Base-by-base conservation (phyloP, 2,329 filamentous ascomycete species). In the Camillea tinctor region DNA sequence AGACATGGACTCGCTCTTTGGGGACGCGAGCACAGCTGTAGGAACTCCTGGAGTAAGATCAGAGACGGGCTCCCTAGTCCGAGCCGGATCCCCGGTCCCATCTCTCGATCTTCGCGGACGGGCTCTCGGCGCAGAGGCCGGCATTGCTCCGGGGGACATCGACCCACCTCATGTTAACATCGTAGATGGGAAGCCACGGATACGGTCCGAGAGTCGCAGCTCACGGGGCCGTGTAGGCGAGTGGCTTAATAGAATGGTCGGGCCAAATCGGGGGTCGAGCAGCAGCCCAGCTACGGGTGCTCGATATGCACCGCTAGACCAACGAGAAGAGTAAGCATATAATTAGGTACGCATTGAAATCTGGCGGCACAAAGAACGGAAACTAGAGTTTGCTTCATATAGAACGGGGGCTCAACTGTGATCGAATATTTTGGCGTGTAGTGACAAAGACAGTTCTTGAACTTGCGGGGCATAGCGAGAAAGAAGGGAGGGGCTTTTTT, bases 1-100 rank as follows among this genome's bases (percentile, higher is more conserved):
- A 77, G 95, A 99, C 68, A 99, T 99, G 95, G 92, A 96, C 73
- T 84, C 87, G 2, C 79, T 99, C 17, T 99, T 99, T 71, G 95
- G 95, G 65, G 95, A 99, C 75, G 91, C 93, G 40, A 95, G 91
- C 23, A 93, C 92, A 2, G 86, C 89, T 11, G 88, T 91, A 54
- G 83, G 81, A 49, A 97, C 94, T 0, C 93, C 94, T 1, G 86
- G 88, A 51, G 82, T 92, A 1, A 88, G 88, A 58, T 77, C 76
- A 13, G 93, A 97, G 76, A 88, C 88, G 8, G 92, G 91, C n/a
- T 92, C 92, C 2, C 81, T 97, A 11, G 88, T 96, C 75, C 86
- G 88, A 51, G 83, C 84, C 48, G 87, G 87, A 50, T 97, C 93
- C n/a, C 91, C 91, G 1, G 85, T 91, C 8, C 89, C 89, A 36